Conservation (phyloP, 2,329 filamentous ascomycete species). For the Fusarium temperatum region DNA sequence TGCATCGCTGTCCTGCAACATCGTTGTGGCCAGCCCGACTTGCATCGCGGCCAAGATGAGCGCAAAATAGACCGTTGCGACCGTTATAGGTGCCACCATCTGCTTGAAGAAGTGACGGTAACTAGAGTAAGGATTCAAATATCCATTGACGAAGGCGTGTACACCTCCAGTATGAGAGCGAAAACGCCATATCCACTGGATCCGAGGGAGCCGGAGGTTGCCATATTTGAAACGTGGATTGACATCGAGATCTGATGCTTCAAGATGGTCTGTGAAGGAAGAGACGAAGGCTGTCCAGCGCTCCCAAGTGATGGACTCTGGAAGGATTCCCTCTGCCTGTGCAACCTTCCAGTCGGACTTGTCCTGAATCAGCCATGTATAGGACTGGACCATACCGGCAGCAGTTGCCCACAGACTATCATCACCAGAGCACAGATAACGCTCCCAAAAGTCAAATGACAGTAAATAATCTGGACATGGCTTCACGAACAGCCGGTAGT, state of each 20-base stretch:
- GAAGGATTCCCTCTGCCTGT: background rate
- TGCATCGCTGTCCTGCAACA: background rate
- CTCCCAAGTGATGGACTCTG: accelerated
- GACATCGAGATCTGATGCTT: background rate
- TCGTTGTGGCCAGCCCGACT: background rate
- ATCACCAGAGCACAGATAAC: accelerated
- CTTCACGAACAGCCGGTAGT: background rate
- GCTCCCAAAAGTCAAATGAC: background rate
- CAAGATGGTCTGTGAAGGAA: background rate
- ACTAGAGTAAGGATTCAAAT: background rate
- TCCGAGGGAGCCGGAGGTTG: background rate
- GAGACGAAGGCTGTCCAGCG: background rate
- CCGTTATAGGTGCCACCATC: background rate
- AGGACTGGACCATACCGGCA: background rate
- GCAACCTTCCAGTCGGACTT: background rate
- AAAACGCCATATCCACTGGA: background rate
- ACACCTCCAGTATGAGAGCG: accelerated
- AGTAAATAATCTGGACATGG: background rate
- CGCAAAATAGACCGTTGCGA: background rate
- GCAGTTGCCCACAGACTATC: accelerated
- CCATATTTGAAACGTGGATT: background rate
- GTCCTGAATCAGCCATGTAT: background rate
- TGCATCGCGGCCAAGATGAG: background rate
- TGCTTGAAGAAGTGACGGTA: background rate
- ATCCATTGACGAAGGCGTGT: background rate